These are phyloP conservation scores for Antrodiella citrinella DNA, from an alignment of 768 basidiomycete genomes.

Conservation along the genomic window DNA sequence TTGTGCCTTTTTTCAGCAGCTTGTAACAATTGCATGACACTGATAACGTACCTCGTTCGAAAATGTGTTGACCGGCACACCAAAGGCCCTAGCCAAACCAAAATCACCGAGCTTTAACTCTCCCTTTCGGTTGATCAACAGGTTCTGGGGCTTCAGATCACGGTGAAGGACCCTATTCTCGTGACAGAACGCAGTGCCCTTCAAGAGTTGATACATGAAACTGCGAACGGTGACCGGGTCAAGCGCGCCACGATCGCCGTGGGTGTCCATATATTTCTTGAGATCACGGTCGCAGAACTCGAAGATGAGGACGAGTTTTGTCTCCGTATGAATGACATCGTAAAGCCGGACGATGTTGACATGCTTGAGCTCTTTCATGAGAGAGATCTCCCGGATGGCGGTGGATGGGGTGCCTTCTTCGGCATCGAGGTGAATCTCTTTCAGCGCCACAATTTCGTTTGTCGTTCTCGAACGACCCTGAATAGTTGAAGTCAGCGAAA, in stretches of 20 bases:
- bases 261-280: conserved; percentile 98
- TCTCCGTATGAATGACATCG: conserved; percentile 98
- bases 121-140: conserved; percentile 94
- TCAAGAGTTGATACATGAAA: conserved; percentile 97
- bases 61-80: conserved; percentile 98
- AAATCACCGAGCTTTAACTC: conserved; percentile 98
- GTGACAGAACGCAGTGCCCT: conserved; percentile 97
- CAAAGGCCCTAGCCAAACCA: conserved; percentile 93
- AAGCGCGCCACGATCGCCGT: conserved; percentile 92
- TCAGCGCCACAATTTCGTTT: conserved; percentile 97
- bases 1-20: conserved; percentile 5
- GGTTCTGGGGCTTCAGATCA: conserved; percentile 96
- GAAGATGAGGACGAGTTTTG: conserved; percentile 95
- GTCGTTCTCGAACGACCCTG: conserved; percentile 93
- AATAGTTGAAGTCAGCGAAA: conserved; percentile 2
- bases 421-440: conserved; percentile 98
- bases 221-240: conserved; percentile 83
- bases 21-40: neutral
- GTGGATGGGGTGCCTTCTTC: conserved; percentile 99
- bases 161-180: conserved; percentile 97
- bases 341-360: conserved; percentile 97
- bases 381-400: conserved; percentile 96
- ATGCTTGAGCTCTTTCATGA: conserved; percentile 99
- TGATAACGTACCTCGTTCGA: conserved; percentile 72
- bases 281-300: conserved; percentile 98